Percentiles rank a stretch among this genome's conserved stretches.
Evolutionary conservation across 371 early-diverging fungal species (phyloP).

Genomic region (Actinomortierella wolfii): DNA sequence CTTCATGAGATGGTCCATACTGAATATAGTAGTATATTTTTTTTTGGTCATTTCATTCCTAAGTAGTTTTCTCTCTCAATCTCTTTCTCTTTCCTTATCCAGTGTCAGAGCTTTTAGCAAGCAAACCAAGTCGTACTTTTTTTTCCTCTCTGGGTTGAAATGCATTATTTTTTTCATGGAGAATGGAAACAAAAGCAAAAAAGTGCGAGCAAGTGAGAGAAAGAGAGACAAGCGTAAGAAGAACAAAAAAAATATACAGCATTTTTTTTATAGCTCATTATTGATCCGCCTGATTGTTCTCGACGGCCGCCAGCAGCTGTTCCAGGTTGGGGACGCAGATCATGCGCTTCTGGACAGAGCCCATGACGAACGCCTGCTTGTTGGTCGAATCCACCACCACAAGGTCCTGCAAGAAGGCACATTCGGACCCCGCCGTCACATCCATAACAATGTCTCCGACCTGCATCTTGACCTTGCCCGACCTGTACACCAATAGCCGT

Average conservation of each 20-base stretch:
- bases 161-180: no score
- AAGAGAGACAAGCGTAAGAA: no score
- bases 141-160: no score
- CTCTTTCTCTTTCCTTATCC: neutral
- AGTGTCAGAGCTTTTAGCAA: no score
- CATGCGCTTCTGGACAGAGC: conserved; percentile 65
- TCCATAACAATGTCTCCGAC: conserved; percentile 72
- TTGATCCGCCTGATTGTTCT: no score
- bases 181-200: no score
- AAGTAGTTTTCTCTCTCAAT: neutral
- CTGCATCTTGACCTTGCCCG: conserved; percentile 73
- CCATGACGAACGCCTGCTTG: conserved; percentile 63
- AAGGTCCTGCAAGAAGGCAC: conserved; percentile 64
- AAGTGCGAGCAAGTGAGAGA: no score
- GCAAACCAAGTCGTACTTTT: no score
- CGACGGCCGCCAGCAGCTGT: conserved; percentile 42
- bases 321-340: conserved; percentile 71
- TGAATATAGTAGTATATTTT: no score
- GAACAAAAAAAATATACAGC: no score
- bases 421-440: conserved; percentile 59
- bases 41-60: neutral
- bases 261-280: no score
- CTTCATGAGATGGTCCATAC: no score
- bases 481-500: conserved; percentile 68
- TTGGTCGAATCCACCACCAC: conserved; percentile 63